Base-by-base conservation (phyloP, 768 basidiomycete species). In the Mrakia blollopis region DNA sequence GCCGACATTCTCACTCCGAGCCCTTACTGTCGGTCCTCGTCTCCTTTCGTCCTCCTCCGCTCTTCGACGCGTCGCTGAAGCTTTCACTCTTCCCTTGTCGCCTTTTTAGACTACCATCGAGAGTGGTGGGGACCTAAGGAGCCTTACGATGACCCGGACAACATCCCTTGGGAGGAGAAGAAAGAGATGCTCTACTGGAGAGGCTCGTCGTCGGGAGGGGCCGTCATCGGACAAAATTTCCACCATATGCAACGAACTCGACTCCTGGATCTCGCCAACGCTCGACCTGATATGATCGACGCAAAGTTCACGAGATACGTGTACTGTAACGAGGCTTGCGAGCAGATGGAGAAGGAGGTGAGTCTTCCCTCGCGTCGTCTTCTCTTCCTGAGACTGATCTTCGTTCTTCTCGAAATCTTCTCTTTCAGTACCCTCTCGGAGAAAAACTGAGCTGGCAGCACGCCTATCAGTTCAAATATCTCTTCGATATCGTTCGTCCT, bases 191-290 rank as follows among this genome's bases (percentile, higher is more conserved):
- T 72, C 23, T 72, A 68, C 65, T 68, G 70, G 70, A 28, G 70
- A 41, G 70, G 70, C 25, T 60, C 47, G 28, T 50, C 50, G 2
- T 16, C 11, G 13, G 70, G 70, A 21, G 70, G 70, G 25, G 54
- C 50, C 28, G 44, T 47, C 14, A 5, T 11, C 13, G 70, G 70
- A 2, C 10, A 72, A 28, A 72, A 72, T 18, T 72, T 23, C 30
- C 10, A 37, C 11, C 50, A 72, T 37, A 41, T 72, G 37, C 70
- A 72, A 28, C 30, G 70, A 7, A 25, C 50, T 25, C 65, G 70
- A n/a, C 50, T 72, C 70, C 47, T 72, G 50, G 70, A 72, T 16
- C 47, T 52, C 50, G 70, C 70, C 70, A 52, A 72, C 47, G 47
- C 70, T 35, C 70, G 70, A 0, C 44, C 44, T 1, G 70, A 72